These are phyloP conservation scores for Aspergillus sergii DNA, from an alignment of 2,329 filamentous ascomycete species.

Conservation along the genomic window DNA sequence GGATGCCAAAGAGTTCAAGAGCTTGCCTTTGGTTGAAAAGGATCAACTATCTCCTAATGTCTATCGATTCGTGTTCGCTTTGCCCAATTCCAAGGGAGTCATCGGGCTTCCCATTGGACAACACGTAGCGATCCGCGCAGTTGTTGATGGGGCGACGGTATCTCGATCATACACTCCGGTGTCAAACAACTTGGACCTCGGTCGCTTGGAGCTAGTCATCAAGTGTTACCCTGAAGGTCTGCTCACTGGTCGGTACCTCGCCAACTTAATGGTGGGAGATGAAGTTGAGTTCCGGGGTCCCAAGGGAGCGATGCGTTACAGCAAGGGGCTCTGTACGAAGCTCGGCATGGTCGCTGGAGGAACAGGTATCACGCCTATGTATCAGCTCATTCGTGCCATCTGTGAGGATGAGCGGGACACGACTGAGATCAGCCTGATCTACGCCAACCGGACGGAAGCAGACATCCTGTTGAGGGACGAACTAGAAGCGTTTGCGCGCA, in stretches of 20 bases:
- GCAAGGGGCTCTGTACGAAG: conserved; percentile 30
- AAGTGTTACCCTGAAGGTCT: conserved; percentile 40
- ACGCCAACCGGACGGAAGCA: conserved; percentile 60
- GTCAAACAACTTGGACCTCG: conserved; percentile 38
- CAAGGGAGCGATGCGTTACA: conserved; percentile 40
- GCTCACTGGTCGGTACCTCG: conserved; percentile 36
- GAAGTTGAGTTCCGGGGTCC: conserved; percentile 40
- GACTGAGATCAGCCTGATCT: conserved; percentile 60
- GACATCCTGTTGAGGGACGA: conserved; percentile 63
- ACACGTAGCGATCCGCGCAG: conserved; percentile 57
- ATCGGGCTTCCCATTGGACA: conserved; percentile 61
- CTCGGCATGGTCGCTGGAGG: conserved; percentile 45
- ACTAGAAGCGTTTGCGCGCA: conserved; percentile 56
- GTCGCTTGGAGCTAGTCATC: conserved; percentile 38
- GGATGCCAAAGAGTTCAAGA: conserved; percentile 52
- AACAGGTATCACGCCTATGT: conserved; percentile 56
- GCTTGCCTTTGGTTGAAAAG: conserved; percentile 47
- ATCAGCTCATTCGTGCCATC: conserved; percentile 65
- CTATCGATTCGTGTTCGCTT: conserved; percentile 52
- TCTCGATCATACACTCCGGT: conserved; percentile 57
- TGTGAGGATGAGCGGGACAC: conserved; percentile 62
- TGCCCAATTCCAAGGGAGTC: conserved; percentile 49
- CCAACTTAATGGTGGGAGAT: conserved; percentile 34
- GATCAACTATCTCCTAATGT: conserved; percentile 27
- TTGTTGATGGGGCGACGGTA: conserved; percentile 50